Conservation (phyloP, 176 grass and related monocot species). For the Hordeum vulgare region DNA sequence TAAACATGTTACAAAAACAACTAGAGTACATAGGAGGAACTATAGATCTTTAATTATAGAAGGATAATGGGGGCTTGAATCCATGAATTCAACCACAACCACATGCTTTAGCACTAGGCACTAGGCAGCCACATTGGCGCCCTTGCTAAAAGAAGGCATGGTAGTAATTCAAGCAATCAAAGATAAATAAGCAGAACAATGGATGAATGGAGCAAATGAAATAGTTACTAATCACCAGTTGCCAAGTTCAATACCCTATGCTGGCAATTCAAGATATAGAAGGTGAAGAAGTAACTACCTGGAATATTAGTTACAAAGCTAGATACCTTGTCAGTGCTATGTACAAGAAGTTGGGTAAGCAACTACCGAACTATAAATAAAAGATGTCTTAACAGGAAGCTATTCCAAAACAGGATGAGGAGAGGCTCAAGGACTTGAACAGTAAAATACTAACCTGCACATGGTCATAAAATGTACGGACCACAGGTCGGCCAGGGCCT, state of each 20-base stretch:
- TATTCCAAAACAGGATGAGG: constrained; percentile 5
- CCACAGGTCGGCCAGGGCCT: constrained; percentile 56
- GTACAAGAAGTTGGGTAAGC: not conserved
- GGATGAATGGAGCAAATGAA: not conserved
- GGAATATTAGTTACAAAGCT: not conserved
- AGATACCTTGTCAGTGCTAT: not conserved
- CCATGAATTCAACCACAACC: not conserved
- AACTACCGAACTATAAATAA: not conserved
- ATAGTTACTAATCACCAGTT: not conserved
- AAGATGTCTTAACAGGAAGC: not conserved
- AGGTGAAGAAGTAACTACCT: not conserved
- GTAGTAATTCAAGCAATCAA: not conserved
- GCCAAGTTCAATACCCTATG: not conserved
- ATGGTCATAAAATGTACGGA: constrained; percentile 95
- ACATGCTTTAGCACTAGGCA: not conserved
- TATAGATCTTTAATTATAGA: not conserved
- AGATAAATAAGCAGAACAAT: not conserved
- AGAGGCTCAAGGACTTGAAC: not conserved
- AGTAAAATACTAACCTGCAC: constrained; percentile 47
- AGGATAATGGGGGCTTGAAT: not conserved
- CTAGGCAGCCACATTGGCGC: not conserved
- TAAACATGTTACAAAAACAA: constrained; percentile 6
- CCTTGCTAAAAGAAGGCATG: not conserved
- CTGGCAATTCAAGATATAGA: not conserved
- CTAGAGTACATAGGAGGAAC: not conserved